Conservation (phyloP, 1,284 basidiomycete species). For the Cryptococcus deneoformans region DNA sequence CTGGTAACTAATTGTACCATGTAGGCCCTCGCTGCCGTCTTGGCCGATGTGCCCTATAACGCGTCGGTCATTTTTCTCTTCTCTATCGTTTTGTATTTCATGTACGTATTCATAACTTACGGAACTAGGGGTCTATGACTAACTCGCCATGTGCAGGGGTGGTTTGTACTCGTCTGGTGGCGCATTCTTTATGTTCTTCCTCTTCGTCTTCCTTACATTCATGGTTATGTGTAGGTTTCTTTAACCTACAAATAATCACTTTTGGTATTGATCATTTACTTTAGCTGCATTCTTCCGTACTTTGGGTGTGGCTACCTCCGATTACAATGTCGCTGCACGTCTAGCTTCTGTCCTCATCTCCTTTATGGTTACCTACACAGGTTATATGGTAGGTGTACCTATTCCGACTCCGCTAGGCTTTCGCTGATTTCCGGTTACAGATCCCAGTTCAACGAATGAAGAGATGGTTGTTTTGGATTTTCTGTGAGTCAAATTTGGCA, state of each 20-base stretch:
- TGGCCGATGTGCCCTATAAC: conserved; percentile 54
- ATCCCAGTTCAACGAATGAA: conserved; percentile 67
- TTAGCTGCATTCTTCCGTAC: conserved; percentile 39
- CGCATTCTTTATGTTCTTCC: conserved; percentile 47
- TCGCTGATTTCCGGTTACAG: conserved; percentile 5
- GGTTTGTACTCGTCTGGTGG: conserved; percentile 48
- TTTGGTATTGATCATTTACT: not conserved
- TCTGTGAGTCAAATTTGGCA: conserved; percentile 18
- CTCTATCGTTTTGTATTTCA: conserved; percentile 51
- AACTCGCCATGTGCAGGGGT: conserved; percentile 31
- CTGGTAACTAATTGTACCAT: not conserved
- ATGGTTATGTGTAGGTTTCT: conserved; percentile 53
- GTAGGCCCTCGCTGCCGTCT: conserved; percentile 39
- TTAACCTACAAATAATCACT: conserved; percentile 7
- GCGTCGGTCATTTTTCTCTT: conserved; percentile 53
- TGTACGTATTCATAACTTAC: conserved; percentile 2
- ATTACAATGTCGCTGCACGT: conserved; percentile 55
- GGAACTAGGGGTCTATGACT: conserved; percentile 1
- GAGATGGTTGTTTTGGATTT: conserved; percentile 82
- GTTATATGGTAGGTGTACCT: conserved; percentile 33
- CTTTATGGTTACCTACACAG: conserved; percentile 49
- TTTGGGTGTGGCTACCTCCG: conserved; percentile 51
- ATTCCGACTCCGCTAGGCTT: not conserved
- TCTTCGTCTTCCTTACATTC: conserved; percentile 47
- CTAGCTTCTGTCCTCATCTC: conserved; percentile 54